A percentile compares a stretch with the other conserved stretches of the same genome.
phyloP scores from a whole-genome alignment of 1,284 basidiomycete genomes.

The Phylloporus sp. region DNA sequence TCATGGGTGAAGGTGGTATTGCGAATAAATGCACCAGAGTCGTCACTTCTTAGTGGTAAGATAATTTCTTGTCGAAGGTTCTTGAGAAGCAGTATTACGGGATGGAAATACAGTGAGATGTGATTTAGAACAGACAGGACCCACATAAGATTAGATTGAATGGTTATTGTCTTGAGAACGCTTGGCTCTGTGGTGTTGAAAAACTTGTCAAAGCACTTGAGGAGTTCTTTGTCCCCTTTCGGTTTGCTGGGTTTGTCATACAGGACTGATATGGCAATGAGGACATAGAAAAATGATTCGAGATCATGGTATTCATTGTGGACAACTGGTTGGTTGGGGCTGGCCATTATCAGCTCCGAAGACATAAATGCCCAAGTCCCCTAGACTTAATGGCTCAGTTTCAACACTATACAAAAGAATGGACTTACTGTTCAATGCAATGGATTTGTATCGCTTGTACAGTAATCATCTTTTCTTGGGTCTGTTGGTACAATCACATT shows the following conservation, averaged over 20 bases:
- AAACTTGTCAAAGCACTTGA: neutral
- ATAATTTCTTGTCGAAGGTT: neutral
- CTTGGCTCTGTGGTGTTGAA: neutral
- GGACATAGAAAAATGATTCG: neutral
- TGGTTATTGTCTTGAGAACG: neutral
- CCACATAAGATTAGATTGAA: neutral
- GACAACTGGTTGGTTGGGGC: neutral
- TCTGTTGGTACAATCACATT: neutral
- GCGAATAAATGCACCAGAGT: too few relatives aligned
- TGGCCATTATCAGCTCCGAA: neutral
- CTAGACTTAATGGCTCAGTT: neutral
- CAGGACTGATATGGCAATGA: neutral
- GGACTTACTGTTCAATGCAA: neutral
- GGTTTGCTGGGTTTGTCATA: neutral
- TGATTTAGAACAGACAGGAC: neutral
- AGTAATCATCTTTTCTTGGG: neutral
- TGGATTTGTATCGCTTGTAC: neutral
- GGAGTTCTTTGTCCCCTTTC: neutral
- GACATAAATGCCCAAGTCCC: slow-evolving; percentile 8
- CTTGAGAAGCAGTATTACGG: neutral
- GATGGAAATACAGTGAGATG: neutral
- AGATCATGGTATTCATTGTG: neutral
- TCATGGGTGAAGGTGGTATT: too few relatives aligned
- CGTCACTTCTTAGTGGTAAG: too few relatives aligned
- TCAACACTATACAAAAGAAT: neutral